Evolutionary conservation across 345 rosid species (phyloP).

Genomic region (Punica granatum): DNA sequence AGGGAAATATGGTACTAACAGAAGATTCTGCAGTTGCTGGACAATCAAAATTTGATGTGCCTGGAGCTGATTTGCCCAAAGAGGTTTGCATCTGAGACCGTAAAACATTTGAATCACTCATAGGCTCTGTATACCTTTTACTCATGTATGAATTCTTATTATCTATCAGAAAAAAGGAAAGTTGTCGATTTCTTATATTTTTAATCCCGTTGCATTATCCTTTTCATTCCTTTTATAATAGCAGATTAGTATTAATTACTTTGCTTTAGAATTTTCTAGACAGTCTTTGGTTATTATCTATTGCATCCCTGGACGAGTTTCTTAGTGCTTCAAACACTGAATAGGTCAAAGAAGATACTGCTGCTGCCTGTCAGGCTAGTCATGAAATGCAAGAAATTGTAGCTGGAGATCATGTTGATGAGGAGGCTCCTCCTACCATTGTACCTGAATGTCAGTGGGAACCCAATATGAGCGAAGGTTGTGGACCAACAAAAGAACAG

Average conservation of each 20-base stretch:
- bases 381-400: too few species aligned
- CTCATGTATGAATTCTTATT: too few species aligned
- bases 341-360: not conserved
- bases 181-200: not conserved
- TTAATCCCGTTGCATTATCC: not conserved
- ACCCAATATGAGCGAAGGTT: not conserved
- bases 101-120: not conserved
- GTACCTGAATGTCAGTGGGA: not conserved
- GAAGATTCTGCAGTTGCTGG: not conserved
- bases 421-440: not conserved
- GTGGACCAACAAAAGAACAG: not conserved
- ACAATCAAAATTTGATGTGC: not conserved
- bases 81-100: not conserved
- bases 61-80: not conserved
- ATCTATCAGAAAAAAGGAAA: too few species aligned
- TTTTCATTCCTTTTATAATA: not conserved
- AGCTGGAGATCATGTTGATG: not conserved
- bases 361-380: conserved; percentile 1
- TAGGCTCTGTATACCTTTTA: too few species aligned
- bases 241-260: not conserved
- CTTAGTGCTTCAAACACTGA: not conserved
- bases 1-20: not conserved
- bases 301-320: not conserved
- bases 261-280: not conserved
- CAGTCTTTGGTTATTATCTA: not conserved